Percentiles rank a stretch among this genome's conserved stretches.
phyloP scores from a whole-genome alignment of 305 asterid species.

The Withania somnifera region DNA sequence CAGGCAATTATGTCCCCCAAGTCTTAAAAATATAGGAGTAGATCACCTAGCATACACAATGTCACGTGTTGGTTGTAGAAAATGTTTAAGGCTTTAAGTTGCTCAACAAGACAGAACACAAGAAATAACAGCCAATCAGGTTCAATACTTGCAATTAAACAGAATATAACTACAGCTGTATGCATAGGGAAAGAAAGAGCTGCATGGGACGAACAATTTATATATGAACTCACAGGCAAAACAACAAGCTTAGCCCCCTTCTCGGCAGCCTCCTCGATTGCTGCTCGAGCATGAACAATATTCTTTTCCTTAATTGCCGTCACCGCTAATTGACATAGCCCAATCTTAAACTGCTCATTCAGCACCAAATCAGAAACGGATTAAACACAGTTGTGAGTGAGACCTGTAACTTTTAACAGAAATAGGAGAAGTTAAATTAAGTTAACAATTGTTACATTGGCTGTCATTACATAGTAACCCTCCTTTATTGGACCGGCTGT shows the following conservation, averaged over 20 bases:
- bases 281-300: constrained; percentile 60
- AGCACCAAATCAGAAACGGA: too few species aligned
- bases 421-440: too few species aligned
- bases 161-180: neutral
- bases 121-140: neutral
- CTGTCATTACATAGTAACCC: too few species aligned
- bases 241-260: constrained; percentile 85
- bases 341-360: constrained; percentile 92
- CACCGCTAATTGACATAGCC: constrained; percentile 79
- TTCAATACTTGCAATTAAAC: neutral
- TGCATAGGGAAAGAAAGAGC: neutral
- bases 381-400: too few species aligned
- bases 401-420: too few species aligned
- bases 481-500: too few species aligned
- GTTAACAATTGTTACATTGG: too few species aligned
- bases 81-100: neutral
- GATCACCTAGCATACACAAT: neutral
- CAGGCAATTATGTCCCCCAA: neutral
- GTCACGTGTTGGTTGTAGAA: neutral
- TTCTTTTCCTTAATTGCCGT: constrained; percentile 80
- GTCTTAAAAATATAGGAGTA: neutral
- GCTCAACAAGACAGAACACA: neutral
- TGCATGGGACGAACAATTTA: neutral
- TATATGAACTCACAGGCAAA: constrained; percentile 62
- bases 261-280: constrained; percentile 78